Base-by-base conservation (phyloP, 345 rosid genomes). In the Salix dunnii region DNA sequence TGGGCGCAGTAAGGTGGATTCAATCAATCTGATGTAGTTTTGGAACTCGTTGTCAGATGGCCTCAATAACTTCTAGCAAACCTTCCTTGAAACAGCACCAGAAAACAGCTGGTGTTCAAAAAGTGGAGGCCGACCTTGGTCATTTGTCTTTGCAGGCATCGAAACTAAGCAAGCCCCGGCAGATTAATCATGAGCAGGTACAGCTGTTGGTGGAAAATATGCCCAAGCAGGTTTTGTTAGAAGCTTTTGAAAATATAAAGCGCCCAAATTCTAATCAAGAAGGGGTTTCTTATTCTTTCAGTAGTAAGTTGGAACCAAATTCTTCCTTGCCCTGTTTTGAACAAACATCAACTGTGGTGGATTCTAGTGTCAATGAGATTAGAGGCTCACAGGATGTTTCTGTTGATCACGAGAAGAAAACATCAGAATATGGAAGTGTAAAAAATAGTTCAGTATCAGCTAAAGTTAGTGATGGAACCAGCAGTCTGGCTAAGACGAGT, bases 391-490 rank as follows among this genome's bases (percentile, higher is more conserved):
- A 78, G 40, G 84, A 82, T 66, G 76, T 72, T 76, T 86, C 86
- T 63, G 67, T 80, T 73, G 91, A 91, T 76, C 91, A 84, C 82
- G 97, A 90, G 49, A 90, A 91, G 90, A 88, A 87, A 83, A 81
- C 73, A 40, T 90, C 91, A 14, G 89, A 84, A 42, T 78, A 80
- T 76, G 94, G 84, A 78, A 90, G 97, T 73, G 90, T 94, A 64
- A 90, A 90, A 77, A 89, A 77, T 70, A 90, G 97, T 84, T 89
- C 91, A 25, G 94, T 88, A 53, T 91, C 96, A 48, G 93, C 87
- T 35, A 93, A 90, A 85, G 81, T 91, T 64, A 93, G 97, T 49
- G 95, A 90, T 76, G 94, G 92, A n/a, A 76, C 90, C 38, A 88
- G 88, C 83, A 91, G 91, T 72, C 82, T 89, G 75, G 91, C 82